Conservation (phyloP, 1,139 yeast species). For the Casaregolazyma suthepensis region DNA sequence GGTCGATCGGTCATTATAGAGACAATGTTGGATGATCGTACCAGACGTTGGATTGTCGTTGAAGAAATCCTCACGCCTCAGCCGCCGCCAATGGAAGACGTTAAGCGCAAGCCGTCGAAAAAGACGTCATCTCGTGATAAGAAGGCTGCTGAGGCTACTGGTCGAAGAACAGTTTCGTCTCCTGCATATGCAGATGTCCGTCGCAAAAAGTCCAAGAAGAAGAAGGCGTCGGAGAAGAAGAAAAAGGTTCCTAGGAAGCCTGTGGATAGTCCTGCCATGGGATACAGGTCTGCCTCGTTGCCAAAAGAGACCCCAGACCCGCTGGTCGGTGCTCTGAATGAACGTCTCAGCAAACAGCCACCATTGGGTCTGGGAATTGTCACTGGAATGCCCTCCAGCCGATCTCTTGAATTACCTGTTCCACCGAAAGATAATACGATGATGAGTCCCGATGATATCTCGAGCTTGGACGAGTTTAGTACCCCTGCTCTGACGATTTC, state of each 20-base stretch:
- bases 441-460: neutral
- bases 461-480: neutral
- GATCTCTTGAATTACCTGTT: neutral
- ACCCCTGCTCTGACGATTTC: neutral
- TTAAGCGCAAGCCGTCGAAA: constrained; percentile 5
- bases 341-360: constrained; percentile 16
- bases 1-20: constrained; percentile 74
- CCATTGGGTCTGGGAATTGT: neutral
- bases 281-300: neutral
- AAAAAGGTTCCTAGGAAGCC: constrained; percentile 6
- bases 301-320: constrained; percentile 16
- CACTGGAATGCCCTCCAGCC: neutral
- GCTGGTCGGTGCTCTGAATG: constrained; percentile 22
- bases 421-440: neutral
- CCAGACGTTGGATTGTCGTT: constrained; percentile 76
- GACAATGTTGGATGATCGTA: constrained; percentile 31
- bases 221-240: constrained; percentile 3
- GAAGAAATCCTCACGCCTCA: constrained; percentile 45
- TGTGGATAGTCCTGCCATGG: constrained; percentile 8
- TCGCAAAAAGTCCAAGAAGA: constrained; percentile 7
- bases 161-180: constrained; percentile 16
- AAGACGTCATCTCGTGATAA: constrained; percentile 13
- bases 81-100: constrained; percentile 23
- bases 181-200: constrained; percentile 11
- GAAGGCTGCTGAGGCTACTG: constrained; percentile 8